Conservation (phyloP, 2,329 filamentous ascomycete genomes). For the Cordyceps cateniannulata region DNA sequence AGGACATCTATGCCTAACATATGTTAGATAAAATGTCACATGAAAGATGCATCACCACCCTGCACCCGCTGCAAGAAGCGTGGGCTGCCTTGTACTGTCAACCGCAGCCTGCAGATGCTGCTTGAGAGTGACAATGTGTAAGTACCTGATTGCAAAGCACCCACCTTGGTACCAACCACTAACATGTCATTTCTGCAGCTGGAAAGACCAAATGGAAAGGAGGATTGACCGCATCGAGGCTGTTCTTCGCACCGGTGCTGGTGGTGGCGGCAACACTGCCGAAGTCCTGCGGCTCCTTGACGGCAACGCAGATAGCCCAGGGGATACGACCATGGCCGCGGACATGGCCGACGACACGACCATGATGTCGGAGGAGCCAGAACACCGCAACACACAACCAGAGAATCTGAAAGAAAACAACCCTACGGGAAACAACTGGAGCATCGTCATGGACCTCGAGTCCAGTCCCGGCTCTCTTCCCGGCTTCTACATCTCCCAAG, state of each 20-base stretch:
- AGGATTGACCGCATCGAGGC: slow-evolving; percentile 31
- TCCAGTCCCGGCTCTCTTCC: slow-evolving; percentile 7
- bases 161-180: not conserved
- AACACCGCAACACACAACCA: not conserved
- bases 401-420: not conserved
- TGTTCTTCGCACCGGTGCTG: slow-evolving; percentile 24
- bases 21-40: slow-evolving; percentile 33
- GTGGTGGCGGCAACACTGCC: slow-evolving; percentile 1
- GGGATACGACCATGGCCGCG: not conserved
- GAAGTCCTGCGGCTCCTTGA: slow-evolving; percentile 4
- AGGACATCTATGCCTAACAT: not conserved
- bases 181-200: slow-evolving; percentile 19
- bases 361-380: slow-evolving; percentile 1
- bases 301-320: slow-evolving; percentile 1
- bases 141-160: not conserved
- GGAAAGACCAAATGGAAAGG: slow-evolving; percentile 31
- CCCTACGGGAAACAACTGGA: slow-evolving; percentile 9
- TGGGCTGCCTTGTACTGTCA: slow-evolving; percentile 33
- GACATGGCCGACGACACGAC: not conserved
- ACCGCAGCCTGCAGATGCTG: slow-evolving; percentile 34
- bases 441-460: slow-evolving; percentile 10
- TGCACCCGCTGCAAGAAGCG: slow-evolving; percentile 34
- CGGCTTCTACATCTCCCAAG: slow-evolving; percentile 10
- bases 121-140: slow-evolving; percentile 31
- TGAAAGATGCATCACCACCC: slow-evolving; percentile 29